A percentile compares a stretch with the other conserved stretches of the same genome.
These are phyloP conservation scores for Artemisia argyi DNA, from an alignment of 129 eudicot species.

Conservation along the genomic window DNA sequence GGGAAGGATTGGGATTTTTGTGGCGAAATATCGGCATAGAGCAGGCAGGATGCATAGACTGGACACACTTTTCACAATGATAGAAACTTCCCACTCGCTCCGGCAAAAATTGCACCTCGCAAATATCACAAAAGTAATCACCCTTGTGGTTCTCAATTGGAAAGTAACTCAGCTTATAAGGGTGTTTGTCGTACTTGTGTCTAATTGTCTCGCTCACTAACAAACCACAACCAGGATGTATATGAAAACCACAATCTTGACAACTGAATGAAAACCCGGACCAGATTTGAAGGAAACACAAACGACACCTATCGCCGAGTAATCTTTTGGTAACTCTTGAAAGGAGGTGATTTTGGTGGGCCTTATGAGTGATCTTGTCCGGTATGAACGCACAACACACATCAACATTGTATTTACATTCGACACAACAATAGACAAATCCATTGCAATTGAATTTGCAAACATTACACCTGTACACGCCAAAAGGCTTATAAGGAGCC, in stretches of 20 bases:
- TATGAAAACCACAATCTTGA: neutral
- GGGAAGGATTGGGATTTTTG: neutral
- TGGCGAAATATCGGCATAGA: neutral
- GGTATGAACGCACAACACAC: neutral
- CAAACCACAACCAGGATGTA: neutral
- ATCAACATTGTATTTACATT: neutral
- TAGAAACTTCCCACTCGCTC: neutral
- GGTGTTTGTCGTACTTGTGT: neutral
- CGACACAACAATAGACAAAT: neutral
- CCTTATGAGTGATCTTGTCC: neutral
- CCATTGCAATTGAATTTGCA: neutral
- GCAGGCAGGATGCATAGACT: neutral
- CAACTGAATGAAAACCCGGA: neutral
- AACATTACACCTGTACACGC: neutral
- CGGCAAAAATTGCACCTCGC: neutral
- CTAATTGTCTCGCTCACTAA: neutral
- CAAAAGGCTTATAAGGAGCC: neutral
- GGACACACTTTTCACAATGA: neutral
- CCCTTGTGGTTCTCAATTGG: neutral
- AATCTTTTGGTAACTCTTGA: neutral
- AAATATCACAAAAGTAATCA: slow-evolving; percentile 5
- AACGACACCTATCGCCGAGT: neutral
- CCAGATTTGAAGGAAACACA: no score
- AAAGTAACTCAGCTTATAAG: neutral
- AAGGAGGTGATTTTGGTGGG: slow-evolving; percentile 6